These are phyloP conservation scores for Cinnamomum micranthum DNA, from an alignment of 164 flowering plant species.

Conservation along the genomic window DNA sequence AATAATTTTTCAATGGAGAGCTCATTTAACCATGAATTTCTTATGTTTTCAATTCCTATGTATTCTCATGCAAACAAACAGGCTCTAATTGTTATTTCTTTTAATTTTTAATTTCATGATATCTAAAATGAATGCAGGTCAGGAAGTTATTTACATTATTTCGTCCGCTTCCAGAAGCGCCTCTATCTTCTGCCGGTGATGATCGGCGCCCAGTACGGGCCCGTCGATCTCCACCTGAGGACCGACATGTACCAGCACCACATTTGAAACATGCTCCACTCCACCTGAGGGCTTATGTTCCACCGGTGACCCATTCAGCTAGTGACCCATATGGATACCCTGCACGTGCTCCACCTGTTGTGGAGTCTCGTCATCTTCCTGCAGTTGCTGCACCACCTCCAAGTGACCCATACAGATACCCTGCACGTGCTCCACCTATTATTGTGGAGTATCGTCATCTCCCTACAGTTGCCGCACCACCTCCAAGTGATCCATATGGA, in stretches of 20 bases:
- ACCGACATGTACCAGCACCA: slow-evolving; percentile 7
- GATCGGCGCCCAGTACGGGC: slow-evolving; percentile 5
- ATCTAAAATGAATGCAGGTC: slow-evolving; percentile 27
- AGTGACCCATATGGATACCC: background rate
- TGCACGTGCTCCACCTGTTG: background rate
- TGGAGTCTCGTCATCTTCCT: background rate
- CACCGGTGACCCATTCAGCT: too few relatives aligned
- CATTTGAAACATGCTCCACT: slow-evolving; percentile 3
- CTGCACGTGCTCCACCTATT: background rate
- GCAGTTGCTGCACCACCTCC: slow-evolving; percentile 1
- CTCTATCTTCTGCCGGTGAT: background rate
- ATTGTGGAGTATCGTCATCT: background rate
- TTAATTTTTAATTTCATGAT: background rate
- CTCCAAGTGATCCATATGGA: slow-evolving; percentile 8
- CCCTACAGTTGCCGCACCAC: background rate
- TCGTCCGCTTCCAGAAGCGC: slow-evolving; percentile 24
- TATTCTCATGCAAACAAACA: too few relatives aligned
- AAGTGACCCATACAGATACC: background rate
- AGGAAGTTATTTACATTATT: slow-evolving; percentile 25
- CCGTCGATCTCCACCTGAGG: slow-evolving; percentile 14
- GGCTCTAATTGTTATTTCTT: background rate
- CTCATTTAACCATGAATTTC: too few relatives aligned
- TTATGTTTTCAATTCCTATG: too few relatives aligned
- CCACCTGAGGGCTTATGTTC: background rate
- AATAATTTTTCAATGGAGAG: too few relatives aligned